Evolutionary conservation across 129 eudicot genomes (phyloP).

Genomic region (Heracleum sosnowskyi): DNA sequence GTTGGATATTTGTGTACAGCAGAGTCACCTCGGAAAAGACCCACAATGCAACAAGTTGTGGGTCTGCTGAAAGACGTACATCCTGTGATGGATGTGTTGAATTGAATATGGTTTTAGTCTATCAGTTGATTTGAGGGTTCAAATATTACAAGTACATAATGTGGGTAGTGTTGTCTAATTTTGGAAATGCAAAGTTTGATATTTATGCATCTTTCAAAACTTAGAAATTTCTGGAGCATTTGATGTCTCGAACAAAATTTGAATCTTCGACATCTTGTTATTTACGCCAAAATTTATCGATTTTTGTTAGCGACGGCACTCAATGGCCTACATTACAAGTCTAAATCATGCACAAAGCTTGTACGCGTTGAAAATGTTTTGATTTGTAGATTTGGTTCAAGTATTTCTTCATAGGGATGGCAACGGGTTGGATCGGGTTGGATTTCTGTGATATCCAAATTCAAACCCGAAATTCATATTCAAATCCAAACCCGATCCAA

Average conservation of each 20-base stretch:
- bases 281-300: neutral
- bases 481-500: too few species aligned
- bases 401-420: neutral
- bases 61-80: slow-evolving; percentile 84
- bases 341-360: too few species aligned
- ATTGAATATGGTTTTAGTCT: slow-evolving; percentile 16
- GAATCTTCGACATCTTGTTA: neutral
- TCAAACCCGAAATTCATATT: too few species aligned
- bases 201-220: too few species aligned
- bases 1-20: slow-evolving; percentile 94
- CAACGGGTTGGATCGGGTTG: too few species aligned
- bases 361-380: too few species aligned
- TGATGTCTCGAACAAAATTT: neutral
- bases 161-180: neutral
- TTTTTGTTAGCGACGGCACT: too few species aligned
- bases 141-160: slow-evolving; percentile 1
- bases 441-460: too few species aligned
- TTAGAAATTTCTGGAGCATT: too few species aligned
- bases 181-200: neutral
- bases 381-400: neutral
- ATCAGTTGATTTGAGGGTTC: neutral
- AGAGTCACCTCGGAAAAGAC: slow-evolving; percentile 68
- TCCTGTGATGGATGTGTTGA: slow-evolving; percentile 33
- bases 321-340: neutral
- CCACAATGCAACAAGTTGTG: slow-evolving; percentile 85